Conservation (phyloP, 345 rosid genomes). For the Bruguiera sexangula region DNA sequence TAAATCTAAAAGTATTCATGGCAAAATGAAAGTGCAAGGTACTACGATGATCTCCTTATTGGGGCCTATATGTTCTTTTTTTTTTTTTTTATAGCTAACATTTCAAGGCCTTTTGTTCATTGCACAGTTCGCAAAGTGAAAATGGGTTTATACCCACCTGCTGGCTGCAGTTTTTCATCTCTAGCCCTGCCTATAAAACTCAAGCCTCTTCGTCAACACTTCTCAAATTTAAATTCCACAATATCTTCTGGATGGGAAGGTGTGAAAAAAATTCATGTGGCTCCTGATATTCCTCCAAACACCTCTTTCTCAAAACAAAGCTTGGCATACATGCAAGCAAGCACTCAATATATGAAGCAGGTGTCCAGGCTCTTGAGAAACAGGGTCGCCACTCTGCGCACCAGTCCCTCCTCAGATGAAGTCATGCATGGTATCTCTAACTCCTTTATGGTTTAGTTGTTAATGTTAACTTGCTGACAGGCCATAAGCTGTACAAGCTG, state of each 20-base stretch:
- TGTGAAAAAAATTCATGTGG: conserved; percentile 20
- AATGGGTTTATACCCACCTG: conserved; percentile 26
- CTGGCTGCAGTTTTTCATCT: conserved; percentile 24
- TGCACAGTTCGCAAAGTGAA: conserved; percentile 24
- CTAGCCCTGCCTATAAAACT: conserved; percentile 12
- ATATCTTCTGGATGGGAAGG: conserved; percentile 25
- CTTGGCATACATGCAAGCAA: conserved; percentile 23
- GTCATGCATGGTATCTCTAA: conserved; percentile 20
- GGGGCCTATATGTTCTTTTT: background rate
- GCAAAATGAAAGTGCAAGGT: conserved; percentile 35
- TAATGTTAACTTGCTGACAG: background rate
- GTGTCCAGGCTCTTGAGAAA: conserved; percentile 19
- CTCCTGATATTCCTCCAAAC: conserved; percentile 17
- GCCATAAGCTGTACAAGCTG: background rate
- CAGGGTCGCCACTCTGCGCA: conserved; percentile 13
- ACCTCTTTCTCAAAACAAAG: conserved; percentile 22
- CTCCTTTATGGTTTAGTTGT: background rate
- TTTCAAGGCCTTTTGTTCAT: background rate
- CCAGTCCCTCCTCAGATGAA: conserved; percentile 21
- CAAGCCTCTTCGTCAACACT: conserved; percentile 13
- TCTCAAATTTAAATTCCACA: conserved; percentile 13
- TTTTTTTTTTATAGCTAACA: background rate
- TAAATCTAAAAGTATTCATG: conserved; percentile 17
- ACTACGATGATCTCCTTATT: background rate
- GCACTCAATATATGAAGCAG: conserved; percentile 22